Conservation (phyloP, 2,329 filamentous ascomycete species). For the Paraphaeosphaeria minitans region DNA sequence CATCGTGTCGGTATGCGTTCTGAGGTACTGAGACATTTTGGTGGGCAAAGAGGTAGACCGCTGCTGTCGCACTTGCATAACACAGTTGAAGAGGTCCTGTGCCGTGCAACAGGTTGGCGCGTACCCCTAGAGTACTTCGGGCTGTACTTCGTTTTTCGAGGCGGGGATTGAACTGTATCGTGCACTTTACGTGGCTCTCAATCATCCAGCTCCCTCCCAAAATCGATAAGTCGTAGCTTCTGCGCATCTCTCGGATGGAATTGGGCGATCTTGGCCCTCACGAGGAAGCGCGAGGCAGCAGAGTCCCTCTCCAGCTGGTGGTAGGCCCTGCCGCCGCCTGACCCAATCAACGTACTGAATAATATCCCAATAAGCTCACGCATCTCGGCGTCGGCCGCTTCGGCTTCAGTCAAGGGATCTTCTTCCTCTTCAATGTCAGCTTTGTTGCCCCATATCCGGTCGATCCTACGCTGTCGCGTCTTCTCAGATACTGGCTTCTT, state of each 20-base stretch:
- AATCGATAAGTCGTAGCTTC: constrained; percentile 59
- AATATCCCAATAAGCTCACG: constrained; percentile 54
- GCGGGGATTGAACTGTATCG: not conserved
- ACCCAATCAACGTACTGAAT: constrained; percentile 48
- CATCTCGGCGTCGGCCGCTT: constrained; percentile 56
- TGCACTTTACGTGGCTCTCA: constrained; percentile 17
- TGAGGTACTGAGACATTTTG: constrained; percentile 13
- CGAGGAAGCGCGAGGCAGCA: constrained; percentile 59
- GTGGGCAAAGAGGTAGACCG: not conserved
- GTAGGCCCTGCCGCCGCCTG: constrained; percentile 51
- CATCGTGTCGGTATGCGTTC: constrained; percentile 10
- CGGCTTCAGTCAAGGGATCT: constrained; percentile 49
- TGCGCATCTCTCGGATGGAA: constrained; percentile 61
- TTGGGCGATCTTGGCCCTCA: constrained; percentile 61
- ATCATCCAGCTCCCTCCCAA: constrained; percentile 51
- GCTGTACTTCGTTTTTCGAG: not conserved
- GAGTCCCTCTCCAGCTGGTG: constrained; percentile 56
- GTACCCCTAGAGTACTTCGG: not conserved
- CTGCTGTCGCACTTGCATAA: constrained; percentile 9
- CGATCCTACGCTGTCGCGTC: constrained; percentile 56
- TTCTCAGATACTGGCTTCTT: constrained; percentile 44
- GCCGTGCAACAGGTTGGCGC: not conserved
- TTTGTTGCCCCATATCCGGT: constrained; percentile 54
- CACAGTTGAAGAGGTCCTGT: constrained; percentile 5
- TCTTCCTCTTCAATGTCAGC: constrained; percentile 28